A percentile compares a stretch with the other conserved stretches of the same genome.
Conservation (phyloP, 2,329 filamentous ascomycete genomes). For the Byssochlamys sp. region DNA sequence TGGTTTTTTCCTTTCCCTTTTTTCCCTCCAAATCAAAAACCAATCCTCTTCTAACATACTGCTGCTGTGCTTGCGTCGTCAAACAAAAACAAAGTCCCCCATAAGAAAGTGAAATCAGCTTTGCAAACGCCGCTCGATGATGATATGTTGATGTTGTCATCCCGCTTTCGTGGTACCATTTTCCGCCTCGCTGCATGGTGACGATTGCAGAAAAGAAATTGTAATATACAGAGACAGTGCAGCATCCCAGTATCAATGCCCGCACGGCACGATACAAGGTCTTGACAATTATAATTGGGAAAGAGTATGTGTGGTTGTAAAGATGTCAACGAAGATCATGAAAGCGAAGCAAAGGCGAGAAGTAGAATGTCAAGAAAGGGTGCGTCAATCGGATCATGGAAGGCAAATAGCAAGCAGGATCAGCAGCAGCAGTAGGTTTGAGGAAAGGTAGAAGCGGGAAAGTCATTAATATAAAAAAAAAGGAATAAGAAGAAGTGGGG, state of each 20-base stretch:
- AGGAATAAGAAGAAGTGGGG: conserved; percentile 6
- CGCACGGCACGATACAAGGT: not conserved
- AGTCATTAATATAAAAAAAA: conserved; percentile 1
- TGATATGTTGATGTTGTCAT: not conserved
- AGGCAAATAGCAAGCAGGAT: not conserved
- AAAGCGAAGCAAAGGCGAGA: not conserved
- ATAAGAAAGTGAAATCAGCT: conserved; percentile 4
- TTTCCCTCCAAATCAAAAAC: conserved; percentile 1
- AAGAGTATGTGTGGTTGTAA: not conserved
- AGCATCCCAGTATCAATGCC: not conserved
- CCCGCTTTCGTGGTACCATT: not conserved
- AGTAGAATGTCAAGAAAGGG: not conserved
- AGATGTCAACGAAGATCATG: not conserved
- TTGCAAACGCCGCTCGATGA: conserved; percentile 5
- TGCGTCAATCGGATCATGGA: not conserved
- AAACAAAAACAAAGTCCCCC: conserved; percentile 10
- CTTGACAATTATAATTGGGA: not conserved
- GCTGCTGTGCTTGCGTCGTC: conserved; percentile 7
- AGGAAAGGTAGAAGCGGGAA: conserved; percentile 2
- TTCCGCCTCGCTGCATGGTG: not conserved
- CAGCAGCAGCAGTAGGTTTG: conserved; percentile 2
- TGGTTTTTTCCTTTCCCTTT: conserved; percentile 1
- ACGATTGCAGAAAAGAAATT: not conserved
- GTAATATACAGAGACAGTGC: not conserved
- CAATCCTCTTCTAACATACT: conserved; percentile 1